These are phyloP conservation scores for Ophiostoma piceae DNA, from an alignment of 2,329 filamentous ascomycete species.

Conservation along the genomic window DNA sequence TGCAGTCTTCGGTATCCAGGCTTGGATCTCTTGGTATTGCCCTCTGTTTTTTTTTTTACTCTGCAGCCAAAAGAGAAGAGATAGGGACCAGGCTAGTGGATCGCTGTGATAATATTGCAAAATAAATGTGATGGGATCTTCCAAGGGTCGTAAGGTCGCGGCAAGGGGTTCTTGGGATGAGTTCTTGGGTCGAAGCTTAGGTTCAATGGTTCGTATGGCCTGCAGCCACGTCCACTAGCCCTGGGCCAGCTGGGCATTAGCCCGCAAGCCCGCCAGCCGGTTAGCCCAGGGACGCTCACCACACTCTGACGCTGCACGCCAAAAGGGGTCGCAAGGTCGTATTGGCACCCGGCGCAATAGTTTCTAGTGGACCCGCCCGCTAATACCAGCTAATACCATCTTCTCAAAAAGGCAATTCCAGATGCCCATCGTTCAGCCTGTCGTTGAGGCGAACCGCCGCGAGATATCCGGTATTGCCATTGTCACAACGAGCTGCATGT, in stretches of 20 bases:
- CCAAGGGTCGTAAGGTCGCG: background rate
- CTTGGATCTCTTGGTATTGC: constrained; percentile 2
- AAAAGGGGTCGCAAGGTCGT: background rate
- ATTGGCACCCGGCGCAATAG: constrained; percentile 1
- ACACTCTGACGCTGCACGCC: background rate
- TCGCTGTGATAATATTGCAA: background rate
- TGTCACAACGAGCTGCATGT: background rate
- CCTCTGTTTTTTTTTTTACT: background rate
- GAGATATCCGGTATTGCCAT: constrained; percentile 7
- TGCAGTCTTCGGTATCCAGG: background rate
- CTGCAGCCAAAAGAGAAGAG: too few species aligned
- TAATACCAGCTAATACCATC: background rate
- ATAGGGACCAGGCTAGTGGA: background rate
- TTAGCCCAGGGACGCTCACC: background rate
- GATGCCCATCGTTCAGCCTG: constrained; percentile 6
- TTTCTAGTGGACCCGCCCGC: background rate
- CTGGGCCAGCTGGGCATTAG: background rate
- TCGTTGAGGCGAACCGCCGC: background rate
- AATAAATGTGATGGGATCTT: background rate
- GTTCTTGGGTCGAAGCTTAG: background rate
- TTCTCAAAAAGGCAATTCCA: background rate
- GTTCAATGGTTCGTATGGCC: background rate
- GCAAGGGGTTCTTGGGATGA: background rate
- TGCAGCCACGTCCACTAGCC: too few species aligned
- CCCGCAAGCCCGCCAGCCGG: background rate